phyloP scores from a whole-genome alignment of 352 stramenopile genomes.

The Phytophthora rubi region DNA sequence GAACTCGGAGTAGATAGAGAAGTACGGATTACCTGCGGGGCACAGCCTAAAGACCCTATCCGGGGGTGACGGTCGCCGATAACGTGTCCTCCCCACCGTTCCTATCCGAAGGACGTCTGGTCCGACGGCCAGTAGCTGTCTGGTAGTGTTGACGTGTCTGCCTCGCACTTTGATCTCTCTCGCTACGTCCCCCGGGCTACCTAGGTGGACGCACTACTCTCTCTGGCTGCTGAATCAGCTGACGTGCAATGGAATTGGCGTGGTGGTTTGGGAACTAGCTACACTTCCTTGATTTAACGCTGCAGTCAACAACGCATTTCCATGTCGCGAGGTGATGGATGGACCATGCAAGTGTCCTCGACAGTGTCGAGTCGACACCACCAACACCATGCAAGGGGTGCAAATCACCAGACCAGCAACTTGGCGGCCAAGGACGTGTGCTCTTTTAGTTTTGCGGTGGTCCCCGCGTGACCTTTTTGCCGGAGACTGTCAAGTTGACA shows the following conservation, averaged over 20 bases:
- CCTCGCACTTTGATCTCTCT: neutral
- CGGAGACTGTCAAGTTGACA: neutral
- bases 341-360: neutral
- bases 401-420: neutral
- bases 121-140: constrained; percentile 1
- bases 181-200: neutral
- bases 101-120: constrained; percentile 1
- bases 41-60: constrained; percentile 9
- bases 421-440: too few species aligned
- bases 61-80: constrained; percentile 9
- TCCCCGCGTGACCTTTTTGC: neutral
- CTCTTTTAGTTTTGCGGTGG: neutral
- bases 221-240: neutral
- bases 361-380: too few species aligned
- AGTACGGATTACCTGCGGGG: constrained; percentile 9
- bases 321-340: neutral
- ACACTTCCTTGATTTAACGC: too few species aligned
- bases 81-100: constrained; percentile 10
- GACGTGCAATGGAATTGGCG: neutral
- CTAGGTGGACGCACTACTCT: neutral
- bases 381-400: neutral
- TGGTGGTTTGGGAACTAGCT: too few species aligned
- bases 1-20: neutral
- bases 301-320: neutral
- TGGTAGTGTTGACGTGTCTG: neutral